Conservation (phyloP, 108 stramenopile species). For the Aureococcus anophagefferens region DNA sequence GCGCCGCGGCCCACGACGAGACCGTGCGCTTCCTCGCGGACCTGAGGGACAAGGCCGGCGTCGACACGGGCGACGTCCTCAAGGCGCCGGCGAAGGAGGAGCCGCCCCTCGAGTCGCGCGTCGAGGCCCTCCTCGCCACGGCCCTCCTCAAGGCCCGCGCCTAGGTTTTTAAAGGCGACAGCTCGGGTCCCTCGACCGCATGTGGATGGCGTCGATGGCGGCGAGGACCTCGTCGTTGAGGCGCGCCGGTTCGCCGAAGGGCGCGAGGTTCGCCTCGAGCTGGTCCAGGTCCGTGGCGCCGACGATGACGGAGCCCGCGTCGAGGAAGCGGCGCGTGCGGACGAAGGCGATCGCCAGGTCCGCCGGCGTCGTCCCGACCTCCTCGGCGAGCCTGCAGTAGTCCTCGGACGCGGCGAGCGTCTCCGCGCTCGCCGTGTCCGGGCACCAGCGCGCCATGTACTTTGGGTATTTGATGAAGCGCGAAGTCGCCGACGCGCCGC, state of each 20-base stretch:
- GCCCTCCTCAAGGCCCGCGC: too few species aligned
- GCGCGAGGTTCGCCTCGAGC: slow-evolving; percentile 55
- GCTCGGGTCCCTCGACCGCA: slow-evolving; percentile 66
- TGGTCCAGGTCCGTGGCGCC: slow-evolving; percentile 76
- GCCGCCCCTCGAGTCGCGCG: too few species aligned
- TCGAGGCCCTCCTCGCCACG: too few species aligned
- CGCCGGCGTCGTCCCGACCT: slow-evolving; percentile 51
- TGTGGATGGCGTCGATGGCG: slow-evolving; percentile 58
- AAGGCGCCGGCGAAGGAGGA: too few species aligned
- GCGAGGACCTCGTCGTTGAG: slow-evolving; percentile 44
- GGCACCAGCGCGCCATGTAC: slow-evolving; percentile 75
- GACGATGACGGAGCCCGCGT: slow-evolving; percentile 74
- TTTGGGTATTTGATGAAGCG: neutral
- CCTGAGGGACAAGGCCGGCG: too few species aligned
- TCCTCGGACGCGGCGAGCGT: slow-evolving; percentile 52
- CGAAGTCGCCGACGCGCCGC: slow-evolving; percentile 4
- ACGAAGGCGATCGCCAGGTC: slow-evolving; percentile 73
- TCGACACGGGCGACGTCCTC: too few species aligned
- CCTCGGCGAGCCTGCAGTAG: slow-evolving; percentile 56
- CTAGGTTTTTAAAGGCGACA: too few species aligned
- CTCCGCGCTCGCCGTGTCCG: too few species aligned
- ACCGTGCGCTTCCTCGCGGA: too few species aligned
- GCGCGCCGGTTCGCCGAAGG: slow-evolving; percentile 42
- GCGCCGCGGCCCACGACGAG: too few species aligned
- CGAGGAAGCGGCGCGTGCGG: slow-evolving; percentile 60